Base-by-base conservation (phyloP, 2,329 filamentous ascomycete species). In the Hypoxylon sp. region DNA sequence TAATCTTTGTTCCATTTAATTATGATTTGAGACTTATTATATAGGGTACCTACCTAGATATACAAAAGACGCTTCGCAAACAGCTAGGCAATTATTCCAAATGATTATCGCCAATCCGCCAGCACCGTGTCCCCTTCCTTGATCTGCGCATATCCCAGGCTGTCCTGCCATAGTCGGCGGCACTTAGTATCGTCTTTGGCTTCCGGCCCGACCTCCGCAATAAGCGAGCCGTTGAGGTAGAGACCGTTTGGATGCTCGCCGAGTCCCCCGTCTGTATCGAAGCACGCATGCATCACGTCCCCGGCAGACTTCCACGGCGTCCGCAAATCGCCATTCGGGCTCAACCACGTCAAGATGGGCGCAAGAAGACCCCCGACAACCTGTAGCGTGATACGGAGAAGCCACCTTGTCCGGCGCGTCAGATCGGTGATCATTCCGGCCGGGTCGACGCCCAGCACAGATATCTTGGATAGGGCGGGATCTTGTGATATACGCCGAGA, bases 381-480 rank as follows among this genome's bases (percentile, higher is more conserved):
- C 8, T 60, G 57, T 30, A 68, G 59, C 3, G 69, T 20, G 2
- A 73, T 40, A 8, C 73, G 70, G 24, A 72, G 51, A 7, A 74
- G 4, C 67, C 66, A 75, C 9, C 42, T 24, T 14, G 63, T 64
- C 26, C 65, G 71, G 1, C 73, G 70, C 22, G 67, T 28, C 4
- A 76, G 49, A 7, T 68, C 60, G 14, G 70, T 74, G n/a, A 51
- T 30, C 63, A 76, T 75, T 8, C 50, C 64, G 4, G 71, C 76
- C 4, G 76, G 75, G 61, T 78, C 76, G 14, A 76, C 32, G 28
- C 67, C 72, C 3, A 77, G 49, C 44, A 75, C 64, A n/a, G 67
- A 67, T 36, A 76, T 69, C 9, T 72, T 71, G 32, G 63, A 67
- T 2, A 76, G 69, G 0, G 51, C 2, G 33, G 70, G 69, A 42